phyloP scores from a whole-genome alignment of 176 grass and related monocot species.

The Bolboschoenus planiculmis region DNA sequence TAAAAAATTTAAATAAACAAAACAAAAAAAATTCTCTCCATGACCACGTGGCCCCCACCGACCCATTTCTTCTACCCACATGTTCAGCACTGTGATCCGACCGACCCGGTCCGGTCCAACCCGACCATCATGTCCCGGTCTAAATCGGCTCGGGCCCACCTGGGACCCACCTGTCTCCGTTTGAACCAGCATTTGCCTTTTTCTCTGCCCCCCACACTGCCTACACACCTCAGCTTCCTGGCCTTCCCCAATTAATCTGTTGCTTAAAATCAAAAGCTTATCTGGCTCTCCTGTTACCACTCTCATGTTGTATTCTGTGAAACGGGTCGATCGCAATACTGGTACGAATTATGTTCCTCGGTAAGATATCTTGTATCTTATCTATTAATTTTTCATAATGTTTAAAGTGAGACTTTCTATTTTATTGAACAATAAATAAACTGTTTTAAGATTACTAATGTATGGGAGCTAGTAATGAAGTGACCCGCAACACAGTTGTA shows the following conservation, averaged over 20 bases:
- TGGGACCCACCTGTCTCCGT: constrained; percentile 4
- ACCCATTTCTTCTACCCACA: constrained; percentile 22
- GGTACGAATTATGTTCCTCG: too few species aligned
- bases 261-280: background rate
- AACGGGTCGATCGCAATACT: too few species aligned
- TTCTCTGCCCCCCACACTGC: constrained; percentile 19
- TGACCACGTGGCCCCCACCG: constrained; percentile 14
- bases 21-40: background rate
- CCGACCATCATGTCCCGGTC: constrained; percentile 1
- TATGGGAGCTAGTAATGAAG: background rate
- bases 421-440: too few species aligned
- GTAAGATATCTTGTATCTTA: background rate
- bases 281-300: background rate
- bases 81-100: constrained; percentile 27
- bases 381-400: background rate
- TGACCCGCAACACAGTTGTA: background rate
- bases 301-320: background rate
- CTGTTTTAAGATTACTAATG: background rate
- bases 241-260: constrained; percentile 5
- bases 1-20: background rate
- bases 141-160: background rate
- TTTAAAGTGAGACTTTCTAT: too few species aligned
- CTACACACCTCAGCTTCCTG: constrained; percentile 12
- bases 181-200: background rate
- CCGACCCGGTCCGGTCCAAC: constrained; percentile 22